A percentile compares a stretch with the other conserved stretches of the same genome.
phyloP scores from a whole-genome alignment of 495 filamentous ascomycete species.

The Penicillium cataractarum region DNA sequence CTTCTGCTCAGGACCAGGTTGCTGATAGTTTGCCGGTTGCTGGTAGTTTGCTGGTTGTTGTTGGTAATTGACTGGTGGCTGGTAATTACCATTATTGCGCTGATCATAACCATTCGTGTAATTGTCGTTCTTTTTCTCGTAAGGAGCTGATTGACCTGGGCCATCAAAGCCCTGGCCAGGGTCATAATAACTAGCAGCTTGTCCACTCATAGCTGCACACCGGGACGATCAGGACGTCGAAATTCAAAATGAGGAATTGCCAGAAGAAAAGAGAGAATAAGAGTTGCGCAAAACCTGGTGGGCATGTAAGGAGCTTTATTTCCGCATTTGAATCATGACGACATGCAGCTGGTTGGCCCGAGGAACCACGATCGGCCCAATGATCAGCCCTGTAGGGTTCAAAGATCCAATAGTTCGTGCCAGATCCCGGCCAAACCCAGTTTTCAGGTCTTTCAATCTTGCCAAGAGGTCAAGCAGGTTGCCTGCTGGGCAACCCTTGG shows the following conservation, averaged over 20 bases:
- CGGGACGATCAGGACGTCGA: conserved; percentile 1
- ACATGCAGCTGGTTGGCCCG: conserved; percentile 16
- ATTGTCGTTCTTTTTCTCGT: conserved; percentile 11
- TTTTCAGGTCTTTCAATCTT: conserved; percentile 6
- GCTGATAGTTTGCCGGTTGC: conserved; percentile 24
- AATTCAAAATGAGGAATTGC: not conserved
- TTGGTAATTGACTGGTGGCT: conserved; percentile 12
- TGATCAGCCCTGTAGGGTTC: conserved; percentile 19
- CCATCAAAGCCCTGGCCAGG: conserved; percentile 30
- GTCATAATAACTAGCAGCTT: conserved; percentile 48
- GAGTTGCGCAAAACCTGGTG: not conserved
- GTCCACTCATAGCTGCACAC: conserved; percentile 45
- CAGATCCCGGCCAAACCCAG: conserved; percentile 6
- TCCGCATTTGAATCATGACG: conserved; percentile 32
- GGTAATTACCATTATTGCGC: conserved; percentile 24
- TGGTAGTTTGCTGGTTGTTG: conserved; percentile 10
- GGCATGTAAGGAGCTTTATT: conserved; percentile 26
- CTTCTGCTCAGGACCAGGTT: conserved; percentile 31
- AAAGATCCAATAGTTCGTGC: conserved; percentile 8
- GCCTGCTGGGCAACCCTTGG: conserved; percentile 10
- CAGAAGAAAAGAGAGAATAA: conserved; percentile 6
- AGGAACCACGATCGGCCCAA: conserved; percentile 22
- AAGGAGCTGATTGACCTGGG: conserved; percentile 25
- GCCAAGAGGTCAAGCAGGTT: conserved; percentile 13
- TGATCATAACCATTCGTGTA: conserved; percentile 22